A percentile compares a stretch with the other conserved stretches of the same genome.
Conservation (phyloP, 2,329 filamentous ascomycete genomes). For the Fusarium nanum region DNA sequence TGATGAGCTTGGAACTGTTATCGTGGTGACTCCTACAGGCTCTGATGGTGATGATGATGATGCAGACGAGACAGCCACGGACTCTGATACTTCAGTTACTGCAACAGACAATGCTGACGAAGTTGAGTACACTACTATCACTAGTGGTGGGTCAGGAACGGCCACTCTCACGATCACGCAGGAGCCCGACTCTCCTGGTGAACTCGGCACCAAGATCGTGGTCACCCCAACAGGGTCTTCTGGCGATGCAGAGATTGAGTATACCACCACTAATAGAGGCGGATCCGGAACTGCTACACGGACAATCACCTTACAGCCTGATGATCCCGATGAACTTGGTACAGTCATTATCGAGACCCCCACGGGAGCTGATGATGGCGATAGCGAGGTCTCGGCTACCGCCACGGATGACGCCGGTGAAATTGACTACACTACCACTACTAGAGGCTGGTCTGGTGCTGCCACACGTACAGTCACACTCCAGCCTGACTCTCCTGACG, state of each 20-base stretch:
- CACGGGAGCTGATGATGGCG: too few relatives aligned
- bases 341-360: slow-evolving; percentile 16
- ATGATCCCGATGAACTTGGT: background rate
- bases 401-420: background rate
- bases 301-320: slow-evolving; percentile 9
- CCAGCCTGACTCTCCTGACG: too few relatives aligned
- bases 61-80: background rate
- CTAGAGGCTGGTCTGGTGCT: too few relatives aligned
- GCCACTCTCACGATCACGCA: background rate
- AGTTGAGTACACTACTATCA: background rate
- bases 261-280: background rate
- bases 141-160: background rate
- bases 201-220: background rate
- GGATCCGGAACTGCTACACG: background rate
- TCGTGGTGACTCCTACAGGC: background rate
- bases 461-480: too few relatives aligned
- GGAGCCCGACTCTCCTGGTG: background rate
- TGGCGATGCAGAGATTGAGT: background rate
- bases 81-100: background rate
- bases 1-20: background rate
- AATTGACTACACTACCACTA: too few relatives aligned
- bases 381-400: background rate
- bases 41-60: background rate
- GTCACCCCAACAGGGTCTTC: background rate
- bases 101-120: background rate